Evolutionary conservation across 768 basidiomycete genomes (phyloP).

Genomic region (Suillus luteus): DNA sequence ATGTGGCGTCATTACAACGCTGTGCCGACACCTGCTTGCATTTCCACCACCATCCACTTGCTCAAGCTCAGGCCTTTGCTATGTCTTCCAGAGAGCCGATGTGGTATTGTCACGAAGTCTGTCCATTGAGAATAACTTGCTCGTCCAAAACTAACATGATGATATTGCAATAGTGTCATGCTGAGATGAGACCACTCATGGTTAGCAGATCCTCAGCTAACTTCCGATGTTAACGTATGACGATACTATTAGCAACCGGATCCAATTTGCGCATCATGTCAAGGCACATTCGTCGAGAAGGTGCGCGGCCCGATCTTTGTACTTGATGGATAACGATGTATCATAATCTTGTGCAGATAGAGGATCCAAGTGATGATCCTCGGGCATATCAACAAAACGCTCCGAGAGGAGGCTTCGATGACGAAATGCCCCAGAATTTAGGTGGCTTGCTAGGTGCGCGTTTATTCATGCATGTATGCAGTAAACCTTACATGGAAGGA

Average conservation of each 20-base stretch:
- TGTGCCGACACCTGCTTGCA: background rate
- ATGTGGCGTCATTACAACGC: slow-evolving; percentile 9
- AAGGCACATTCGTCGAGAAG: slow-evolving; percentile 81
- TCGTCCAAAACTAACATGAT: slow-evolving; percentile 12
- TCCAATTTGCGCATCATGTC: slow-evolving; percentile 82
- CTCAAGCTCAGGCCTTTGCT: background rate
- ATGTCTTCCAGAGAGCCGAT: slow-evolving; percentile 76
- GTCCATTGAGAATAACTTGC: slow-evolving; percentile 12
- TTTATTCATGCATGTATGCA: background rate
- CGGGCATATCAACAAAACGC: slow-evolving; percentile 55
- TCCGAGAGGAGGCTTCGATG: slow-evolving; percentile 30
- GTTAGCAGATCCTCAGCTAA: slow-evolving; percentile 30
- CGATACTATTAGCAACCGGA: slow-evolving; percentile 60
- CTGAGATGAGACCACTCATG: slow-evolving; percentile 89
- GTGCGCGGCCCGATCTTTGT: slow-evolving; percentile 34
- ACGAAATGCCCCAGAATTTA: slow-evolving; percentile 28
- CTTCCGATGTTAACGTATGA: slow-evolving; percentile 8
- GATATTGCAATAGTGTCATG: slow-evolving; percentile 60
- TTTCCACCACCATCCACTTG: slow-evolving; percentile 13
- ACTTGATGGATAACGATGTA: slow-evolving; percentile 9
- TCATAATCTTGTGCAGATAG: slow-evolving; percentile 51
- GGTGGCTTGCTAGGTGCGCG: slow-evolving; percentile 9
- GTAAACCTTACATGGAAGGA: background rate
- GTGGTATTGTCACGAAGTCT: slow-evolving; percentile 80
- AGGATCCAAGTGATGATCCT: slow-evolving; percentile 74